Conservation (phyloP, 176 grass and related monocot species). For the Carex littledalei region DNA sequence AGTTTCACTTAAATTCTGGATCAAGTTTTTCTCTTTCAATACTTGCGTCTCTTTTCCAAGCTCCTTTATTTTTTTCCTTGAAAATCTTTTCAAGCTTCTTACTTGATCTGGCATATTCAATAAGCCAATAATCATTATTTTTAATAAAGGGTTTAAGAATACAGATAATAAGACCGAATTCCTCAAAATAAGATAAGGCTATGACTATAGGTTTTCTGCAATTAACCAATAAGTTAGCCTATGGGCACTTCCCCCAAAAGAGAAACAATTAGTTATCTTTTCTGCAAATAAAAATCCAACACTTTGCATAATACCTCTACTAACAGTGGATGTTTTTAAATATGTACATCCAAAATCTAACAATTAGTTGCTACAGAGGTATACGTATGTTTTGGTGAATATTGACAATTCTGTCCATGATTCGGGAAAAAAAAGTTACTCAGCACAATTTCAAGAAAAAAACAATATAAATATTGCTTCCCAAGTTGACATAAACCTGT, state of each 20-base stretch:
- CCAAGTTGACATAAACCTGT: neutral
- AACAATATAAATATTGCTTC: neutral
- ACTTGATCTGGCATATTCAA: conserved; percentile 53
- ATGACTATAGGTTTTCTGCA: conserved; percentile 6
- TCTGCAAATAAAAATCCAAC: neutral
- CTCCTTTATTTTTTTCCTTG: conserved; percentile 76
- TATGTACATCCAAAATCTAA: neutral
- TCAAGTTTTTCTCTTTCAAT: conserved; percentile 61
- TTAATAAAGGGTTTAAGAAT: neutral
- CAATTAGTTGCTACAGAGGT: neutral
- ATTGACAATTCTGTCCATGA: neutral
- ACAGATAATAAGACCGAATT: conserved; percentile 24
- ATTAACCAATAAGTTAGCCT: neutral
- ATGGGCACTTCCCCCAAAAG: too few species aligned
- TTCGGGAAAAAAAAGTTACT: neutral
- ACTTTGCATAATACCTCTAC: neutral
- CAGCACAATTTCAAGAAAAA: neutral
- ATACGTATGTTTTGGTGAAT: neutral
- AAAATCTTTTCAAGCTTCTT: conserved; percentile 80
- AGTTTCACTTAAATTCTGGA: conserved; percentile 59
- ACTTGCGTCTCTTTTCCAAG: conserved; percentile 72
- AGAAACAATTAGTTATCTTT: neutral
- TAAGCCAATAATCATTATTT: conserved; percentile 3
- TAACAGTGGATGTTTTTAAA: neutral
- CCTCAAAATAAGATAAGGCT: conserved; percentile 11